phyloP scores from a whole-genome alignment of 2,329 filamentous ascomycete species.

The Ceratocystis eucalypticola region DNA sequence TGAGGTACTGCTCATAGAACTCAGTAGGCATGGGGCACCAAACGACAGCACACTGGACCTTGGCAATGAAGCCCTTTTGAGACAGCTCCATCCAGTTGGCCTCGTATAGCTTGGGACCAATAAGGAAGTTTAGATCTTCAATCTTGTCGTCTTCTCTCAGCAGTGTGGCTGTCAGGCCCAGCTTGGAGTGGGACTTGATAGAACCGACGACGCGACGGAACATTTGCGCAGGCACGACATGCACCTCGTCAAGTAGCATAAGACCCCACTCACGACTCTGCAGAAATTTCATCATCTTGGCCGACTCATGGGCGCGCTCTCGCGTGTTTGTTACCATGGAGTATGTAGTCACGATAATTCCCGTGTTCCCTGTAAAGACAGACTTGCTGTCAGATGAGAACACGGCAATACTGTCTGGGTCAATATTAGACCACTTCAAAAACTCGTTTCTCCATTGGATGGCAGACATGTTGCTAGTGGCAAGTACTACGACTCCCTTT shows the following conservation, averaged over 20 bases:
- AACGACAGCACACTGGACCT: conserved; percentile 94
- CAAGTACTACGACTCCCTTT: conserved; percentile 88
- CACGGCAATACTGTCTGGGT: conserved; percentile 81
- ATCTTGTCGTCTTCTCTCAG: conserved; percentile 98
- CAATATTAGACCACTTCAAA: conserved; percentile 92
- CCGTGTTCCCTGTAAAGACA: conserved; percentile 72
- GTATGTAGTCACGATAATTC: conserved; percentile 95
- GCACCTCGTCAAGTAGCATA: conserved; percentile 94
- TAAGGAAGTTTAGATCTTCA: conserved; percentile 89
- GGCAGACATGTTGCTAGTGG: conserved; percentile 95
- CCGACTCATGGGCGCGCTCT: conserved; percentile 76
- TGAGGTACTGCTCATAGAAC: conserved; percentile 90
- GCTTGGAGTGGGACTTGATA: conserved; percentile 89
- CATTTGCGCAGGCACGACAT: conserved; percentile 93
- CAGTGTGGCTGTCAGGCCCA: conserved; percentile 85
- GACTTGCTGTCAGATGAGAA: conserved; percentile 92
- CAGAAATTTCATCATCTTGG: conserved; percentile 96
- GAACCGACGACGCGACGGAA: conserved; percentile 87
- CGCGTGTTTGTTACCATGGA: conserved; percentile 95
- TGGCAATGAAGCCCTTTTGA: conserved; percentile 90
- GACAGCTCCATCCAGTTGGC: conserved; percentile 99
- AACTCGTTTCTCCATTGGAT: conserved; percentile 96
- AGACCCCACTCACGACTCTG: conserved; percentile 85
- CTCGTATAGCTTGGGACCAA: conserved; percentile 93
- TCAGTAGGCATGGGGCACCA: conserved; percentile 99